Evolutionary conservation across 2,329 filamentous ascomycete genomes (phyloP).

Genomic region (Fusarium subtropicale): DNA sequence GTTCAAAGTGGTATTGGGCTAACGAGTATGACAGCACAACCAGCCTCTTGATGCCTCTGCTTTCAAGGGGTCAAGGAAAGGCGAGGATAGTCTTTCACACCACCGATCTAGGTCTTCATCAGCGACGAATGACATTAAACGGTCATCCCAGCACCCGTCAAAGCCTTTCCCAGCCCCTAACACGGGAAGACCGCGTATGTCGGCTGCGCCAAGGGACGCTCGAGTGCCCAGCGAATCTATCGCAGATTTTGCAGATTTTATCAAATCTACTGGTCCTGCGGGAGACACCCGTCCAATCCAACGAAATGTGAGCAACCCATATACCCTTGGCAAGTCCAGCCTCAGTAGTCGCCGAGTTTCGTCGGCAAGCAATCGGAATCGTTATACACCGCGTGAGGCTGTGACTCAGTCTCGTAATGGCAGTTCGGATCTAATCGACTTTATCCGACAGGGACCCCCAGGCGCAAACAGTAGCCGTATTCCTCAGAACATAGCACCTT

Average conservation of each 20-base stretch:
- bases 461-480: constrained; percentile 72
- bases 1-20: not conserved
- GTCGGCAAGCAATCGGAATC: constrained; percentile 59
- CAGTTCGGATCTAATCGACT: constrained; percentile 92
- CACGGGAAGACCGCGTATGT: constrained; percentile 39
- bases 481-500: constrained; percentile 84
- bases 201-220: constrained; percentile 73
- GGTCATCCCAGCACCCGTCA: constrained; percentile 41
- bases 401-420: constrained; percentile 70
- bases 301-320: constrained; percentile 49
- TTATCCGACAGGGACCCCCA: constrained; percentile 89
- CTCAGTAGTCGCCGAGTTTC: constrained; percentile 55
- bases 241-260: constrained; percentile 88
- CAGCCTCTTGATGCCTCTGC: constrained; percentile 58
- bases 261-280: constrained; percentile 84
- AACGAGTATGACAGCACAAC: constrained; percentile 54
- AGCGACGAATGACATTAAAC: constrained; percentile 53
- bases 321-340: constrained; percentile 52
- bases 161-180: constrained; percentile 41
- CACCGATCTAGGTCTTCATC: constrained; percentile 64
- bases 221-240: constrained; percentile 77
- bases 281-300: constrained; percentile 55
- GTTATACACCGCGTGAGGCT: constrained; percentile 78
- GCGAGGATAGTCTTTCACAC: constrained; percentile 58
- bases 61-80: constrained; percentile 58